Evolutionary conservation across 495 filamentous ascomycete species (phyloP), one percentile per base, ranked within the genome.

Genomic region (Viridothelium virens): DNA sequence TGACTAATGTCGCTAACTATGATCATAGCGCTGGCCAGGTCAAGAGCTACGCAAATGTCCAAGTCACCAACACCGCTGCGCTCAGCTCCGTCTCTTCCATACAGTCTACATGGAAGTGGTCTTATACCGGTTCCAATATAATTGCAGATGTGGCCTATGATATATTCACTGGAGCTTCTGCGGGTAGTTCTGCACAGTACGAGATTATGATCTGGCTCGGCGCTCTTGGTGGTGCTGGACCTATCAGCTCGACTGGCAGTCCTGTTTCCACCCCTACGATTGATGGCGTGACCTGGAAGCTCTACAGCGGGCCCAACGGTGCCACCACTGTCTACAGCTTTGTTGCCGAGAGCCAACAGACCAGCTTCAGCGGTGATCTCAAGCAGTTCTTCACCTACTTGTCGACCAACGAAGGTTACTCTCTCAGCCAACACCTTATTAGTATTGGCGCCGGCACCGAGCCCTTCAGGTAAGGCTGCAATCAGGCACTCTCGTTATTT

Each of bases 141-240:
- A 80, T 86, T n/a, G 83, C 84, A 33, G 78, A 89, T 70, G 86
- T 89, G 31, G 76, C 85, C 33, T 89, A 89, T 72, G 86, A 89
- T 71, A 75, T 88, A 66, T 90, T 87, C 77, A 79, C 82, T 48
- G 77, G 78, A 18, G 77, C 80, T 33, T 78, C 77, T 25, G 70
- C 81, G 10, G 71, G 71, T 63, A 79, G 79, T 33, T 71, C 71
- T 44, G 74, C 78, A 38, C 78, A 84, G 70, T 88, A 87, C 73
- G 87, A 90, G 74, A 79, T 90, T 73, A 90, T 90, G 87, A 78
- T 90, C 70, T 90, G 87, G 87, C 80, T 89, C 33, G 85, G 76
- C 3, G 82, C 83, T 37, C 74, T 83, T 65, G 86, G 85, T 39
- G 85, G 83, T 61, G 84, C 86, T 3, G 85, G 84, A 11, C 84